Evolutionary conservation across 176 grass and related monocot genomes (phyloP).

Genomic region (Sorghum bicolor): DNA sequence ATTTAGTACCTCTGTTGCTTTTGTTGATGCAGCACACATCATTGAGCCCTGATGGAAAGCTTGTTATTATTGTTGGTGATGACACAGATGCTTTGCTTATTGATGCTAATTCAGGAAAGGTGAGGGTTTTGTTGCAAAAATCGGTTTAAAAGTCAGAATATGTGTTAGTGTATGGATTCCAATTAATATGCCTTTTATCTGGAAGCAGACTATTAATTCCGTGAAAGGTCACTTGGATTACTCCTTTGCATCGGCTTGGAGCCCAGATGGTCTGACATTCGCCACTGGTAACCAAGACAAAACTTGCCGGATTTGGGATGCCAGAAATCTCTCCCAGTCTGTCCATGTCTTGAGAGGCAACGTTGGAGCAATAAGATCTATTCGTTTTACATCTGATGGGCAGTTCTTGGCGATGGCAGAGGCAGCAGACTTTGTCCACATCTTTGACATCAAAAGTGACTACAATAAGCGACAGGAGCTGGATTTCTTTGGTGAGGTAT

Average conservation of each 20-base stretch:
- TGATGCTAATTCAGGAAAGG: constrained; percentile 89
- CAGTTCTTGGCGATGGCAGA: constrained; percentile 72
- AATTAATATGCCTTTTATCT: constrained; percentile 32
- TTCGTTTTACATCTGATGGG: constrained; percentile 74
- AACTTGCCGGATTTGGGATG: constrained; percentile 84
- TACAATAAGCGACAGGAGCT: constrained; percentile 70
- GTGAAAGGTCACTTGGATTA: constrained; percentile 77
- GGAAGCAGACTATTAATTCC: constrained; percentile 49
- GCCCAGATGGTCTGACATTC: constrained; percentile 67
- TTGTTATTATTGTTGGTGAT: constrained; percentile 66
- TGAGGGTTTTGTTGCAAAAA: constrained; percentile 30
- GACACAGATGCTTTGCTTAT: constrained; percentile 64
- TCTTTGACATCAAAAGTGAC: constrained; percentile 59
- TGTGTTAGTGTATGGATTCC: constrained; percentile 2
- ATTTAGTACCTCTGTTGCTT: constrained; percentile 6
- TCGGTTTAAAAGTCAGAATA: background rate
- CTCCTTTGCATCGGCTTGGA: constrained; percentile 87
- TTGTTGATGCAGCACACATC: constrained; percentile 68
- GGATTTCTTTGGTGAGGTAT: constrained; percentile 93
- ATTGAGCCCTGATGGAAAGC: constrained; percentile 76
- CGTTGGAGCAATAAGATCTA: constrained; percentile 72
- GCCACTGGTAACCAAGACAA: constrained; percentile 92
- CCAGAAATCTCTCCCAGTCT: constrained; percentile 65
- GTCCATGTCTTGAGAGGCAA: constrained; percentile 60
- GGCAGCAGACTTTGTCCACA: constrained; percentile 79